A percentile compares a stretch with the other conserved stretches of the same genome.
phyloP scores from a whole-genome alignment of 1,139 yeast genomes.

The Kodamaea suecica region DNA sequence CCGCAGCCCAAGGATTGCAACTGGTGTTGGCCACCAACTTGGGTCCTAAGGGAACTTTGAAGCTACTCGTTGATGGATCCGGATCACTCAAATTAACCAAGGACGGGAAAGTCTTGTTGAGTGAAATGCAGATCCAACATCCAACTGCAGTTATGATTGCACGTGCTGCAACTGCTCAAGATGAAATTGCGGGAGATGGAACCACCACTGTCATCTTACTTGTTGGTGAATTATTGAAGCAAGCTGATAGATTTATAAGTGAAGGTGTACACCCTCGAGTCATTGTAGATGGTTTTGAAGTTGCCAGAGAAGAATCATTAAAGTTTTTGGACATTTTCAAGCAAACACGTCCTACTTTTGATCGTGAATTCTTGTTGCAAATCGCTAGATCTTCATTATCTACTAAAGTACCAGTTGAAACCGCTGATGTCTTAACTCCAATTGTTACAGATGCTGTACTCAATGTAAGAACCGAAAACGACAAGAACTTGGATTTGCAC shows the following conservation, averaged over 20 bases:
- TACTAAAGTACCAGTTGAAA: conserved; percentile 76
- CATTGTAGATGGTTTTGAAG: conserved; percentile 91
- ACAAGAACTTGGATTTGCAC: conserved; percentile 67
- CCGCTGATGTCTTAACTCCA: conserved; percentile 81
- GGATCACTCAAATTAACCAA: conserved; percentile 94
- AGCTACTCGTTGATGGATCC: conserved; percentile 95
- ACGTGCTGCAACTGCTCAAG: conserved; percentile 98
- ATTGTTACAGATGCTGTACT: conserved; percentile 96
- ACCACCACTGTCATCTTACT: conserved; percentile 95
- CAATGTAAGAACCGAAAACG: conserved; percentile 49
- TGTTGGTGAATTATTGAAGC: conserved; percentile 92
- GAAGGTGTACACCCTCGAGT: conserved; percentile 98
- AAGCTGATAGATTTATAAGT: conserved; percentile 85
- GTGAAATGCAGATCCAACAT: conserved; percentile 98
- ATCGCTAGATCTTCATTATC: conserved; percentile 87
- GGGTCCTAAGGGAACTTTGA: conserved; percentile 97
- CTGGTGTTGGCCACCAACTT: conserved; percentile 85
- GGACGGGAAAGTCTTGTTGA: conserved; percentile 90
- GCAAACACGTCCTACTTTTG: conserved; percentile 48
- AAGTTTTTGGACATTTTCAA: conserved; percentile 64
- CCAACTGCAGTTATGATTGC: conserved; percentile 99
- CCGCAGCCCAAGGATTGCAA: conserved; percentile 96
- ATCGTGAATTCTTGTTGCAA: conserved; percentile 84
- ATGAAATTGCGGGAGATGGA: conserved; percentile 98
- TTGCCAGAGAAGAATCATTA: conserved; percentile 75